phyloP scores from a whole-genome alignment of 2,329 filamentous ascomycete species.

The Penicillium verrucosum region DNA sequence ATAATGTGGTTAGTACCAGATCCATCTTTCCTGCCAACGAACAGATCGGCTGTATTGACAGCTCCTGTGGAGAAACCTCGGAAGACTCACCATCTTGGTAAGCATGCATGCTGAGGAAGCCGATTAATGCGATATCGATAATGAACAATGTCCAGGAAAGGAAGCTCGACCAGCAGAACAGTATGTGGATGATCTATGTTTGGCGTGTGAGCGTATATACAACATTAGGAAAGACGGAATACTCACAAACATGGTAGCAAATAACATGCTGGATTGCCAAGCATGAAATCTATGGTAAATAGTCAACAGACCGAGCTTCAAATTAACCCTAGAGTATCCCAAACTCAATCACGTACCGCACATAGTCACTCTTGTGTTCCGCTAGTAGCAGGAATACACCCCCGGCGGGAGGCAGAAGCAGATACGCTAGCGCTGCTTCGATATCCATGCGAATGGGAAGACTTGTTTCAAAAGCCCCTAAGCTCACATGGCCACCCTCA shows the following conservation, averaged over 20 bases:
- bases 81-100: conserved; percentile 71
- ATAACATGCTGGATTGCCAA: conserved; percentile 86
- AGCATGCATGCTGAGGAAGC: conserved; percentile 70
- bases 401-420: conserved; percentile 79
- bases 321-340: neutral
- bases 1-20: neutral
- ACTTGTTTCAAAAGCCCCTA: conserved; percentile 81
- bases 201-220: conserved; percentile 6
- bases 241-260: conserved; percentile 63
- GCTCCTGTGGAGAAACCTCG: neutral
- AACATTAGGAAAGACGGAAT: neutral
- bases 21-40: neutral
- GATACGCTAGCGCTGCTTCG: conserved; percentile 86
- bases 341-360: conserved; percentile 58
- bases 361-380: conserved; percentile 95
- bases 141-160: conserved; percentile 81
- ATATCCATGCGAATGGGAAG: conserved; percentile 81
- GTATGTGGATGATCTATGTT: conserved; percentile 71
- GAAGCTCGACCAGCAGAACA: conserved; percentile 80
- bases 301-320: neutral
- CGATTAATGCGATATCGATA: conserved; percentile 72
- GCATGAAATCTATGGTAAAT: conserved; percentile 72
- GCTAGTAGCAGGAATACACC: conserved; percentile 78
- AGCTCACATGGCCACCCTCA: conserved; percentile 60
- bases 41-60: neutral